Percentiles rank a stretch among this genome's conserved stretches.
These are phyloP conservation scores for Eimeria praecox DNA, from an alignment of 169 alveolate genomes.

Conservation along the genomic window DNA sequence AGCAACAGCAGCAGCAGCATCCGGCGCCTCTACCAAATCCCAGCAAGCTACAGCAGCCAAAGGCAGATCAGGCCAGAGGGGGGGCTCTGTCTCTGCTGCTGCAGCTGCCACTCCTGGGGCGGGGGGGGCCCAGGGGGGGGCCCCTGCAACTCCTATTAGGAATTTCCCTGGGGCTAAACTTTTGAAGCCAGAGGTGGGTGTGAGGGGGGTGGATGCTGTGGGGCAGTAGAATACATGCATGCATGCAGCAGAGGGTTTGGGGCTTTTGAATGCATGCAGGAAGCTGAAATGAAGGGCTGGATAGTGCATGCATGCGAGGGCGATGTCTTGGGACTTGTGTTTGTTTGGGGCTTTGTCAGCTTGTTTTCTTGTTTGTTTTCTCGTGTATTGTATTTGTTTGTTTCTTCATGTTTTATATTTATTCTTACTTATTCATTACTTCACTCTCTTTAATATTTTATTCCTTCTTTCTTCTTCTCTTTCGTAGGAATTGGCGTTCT, in stretches of 20 bases:
- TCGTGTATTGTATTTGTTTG: not conserved
- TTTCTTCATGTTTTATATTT: not conserved
- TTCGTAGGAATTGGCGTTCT: slow-evolving; percentile 76
- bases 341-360: not conserved
- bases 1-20: slow-evolving; percentile 69
- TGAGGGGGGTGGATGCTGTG: not conserved
- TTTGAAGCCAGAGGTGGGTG: slow-evolving; percentile 67
- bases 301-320: not conserved
- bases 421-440: not conserved
- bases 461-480: not conserved
- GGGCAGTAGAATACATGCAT: not conserved
- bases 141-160: slow-evolving; percentile 38
- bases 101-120: not conserved
- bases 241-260: not conserved
- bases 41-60: slow-evolving; percentile 23
- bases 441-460: not conserved
- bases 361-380: not conserved
- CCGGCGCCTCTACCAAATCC: slow-evolving; percentile 31
- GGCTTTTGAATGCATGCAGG: not conserved
- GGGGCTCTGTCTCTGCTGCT: slow-evolving; percentile 3
- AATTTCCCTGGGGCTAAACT: slow-evolving; percentile 75
- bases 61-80: slow-evolving; percentile 50
- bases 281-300: not conserved
- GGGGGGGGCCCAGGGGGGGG: not conserved
- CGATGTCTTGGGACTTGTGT: not conserved